phyloP scores from a whole-genome alignment of 306 rosid species.

The Vachellia pachyceras region DNA sequence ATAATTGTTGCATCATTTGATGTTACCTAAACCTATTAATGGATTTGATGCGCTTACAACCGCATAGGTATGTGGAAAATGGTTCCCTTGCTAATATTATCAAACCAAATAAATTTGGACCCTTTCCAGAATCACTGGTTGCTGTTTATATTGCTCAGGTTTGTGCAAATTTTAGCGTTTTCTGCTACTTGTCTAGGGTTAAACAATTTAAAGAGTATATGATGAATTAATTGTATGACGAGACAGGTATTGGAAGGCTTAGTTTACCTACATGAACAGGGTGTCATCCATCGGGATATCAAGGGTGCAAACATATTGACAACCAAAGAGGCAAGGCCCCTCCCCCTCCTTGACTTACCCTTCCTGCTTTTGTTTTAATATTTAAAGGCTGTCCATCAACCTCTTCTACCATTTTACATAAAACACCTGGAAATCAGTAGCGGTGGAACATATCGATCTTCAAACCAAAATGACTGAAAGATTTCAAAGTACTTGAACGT shows the following conservation, averaged over 20 bases:
- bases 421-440: too few relatives aligned
- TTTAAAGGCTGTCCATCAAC: conserved; percentile 15
- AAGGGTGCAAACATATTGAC: conserved; percentile 99
- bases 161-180: conserved; percentile 36
- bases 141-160: conserved; percentile 98
- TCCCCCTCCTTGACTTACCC: background rate
- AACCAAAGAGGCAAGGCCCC: conserved; percentile 83
- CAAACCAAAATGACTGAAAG: too few relatives aligned
- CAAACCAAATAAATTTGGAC: conserved; percentile 99
- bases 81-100: conserved; percentile 98
- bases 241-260: conserved; percentile 96
- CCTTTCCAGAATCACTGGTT: conserved; percentile 98
- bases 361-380: background rate
- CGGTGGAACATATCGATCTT: too few relatives aligned
- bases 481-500: too few relatives aligned
- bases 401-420: too few relatives aligned
- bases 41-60: conserved; percentile 33
- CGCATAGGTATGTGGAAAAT: conserved; percentile 89
- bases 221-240: conserved; percentile 36
- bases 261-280: conserved; percentile 98
- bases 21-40: conserved; percentile 24
- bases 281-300: conserved; percentile 97
- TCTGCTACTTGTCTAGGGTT: conserved; percentile 28
- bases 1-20: conserved; percentile 16
- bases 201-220: conserved; percentile 16